Conservation (phyloP, 2,329 filamentous ascomycete species). For the Westerdykella sp. region DNA sequence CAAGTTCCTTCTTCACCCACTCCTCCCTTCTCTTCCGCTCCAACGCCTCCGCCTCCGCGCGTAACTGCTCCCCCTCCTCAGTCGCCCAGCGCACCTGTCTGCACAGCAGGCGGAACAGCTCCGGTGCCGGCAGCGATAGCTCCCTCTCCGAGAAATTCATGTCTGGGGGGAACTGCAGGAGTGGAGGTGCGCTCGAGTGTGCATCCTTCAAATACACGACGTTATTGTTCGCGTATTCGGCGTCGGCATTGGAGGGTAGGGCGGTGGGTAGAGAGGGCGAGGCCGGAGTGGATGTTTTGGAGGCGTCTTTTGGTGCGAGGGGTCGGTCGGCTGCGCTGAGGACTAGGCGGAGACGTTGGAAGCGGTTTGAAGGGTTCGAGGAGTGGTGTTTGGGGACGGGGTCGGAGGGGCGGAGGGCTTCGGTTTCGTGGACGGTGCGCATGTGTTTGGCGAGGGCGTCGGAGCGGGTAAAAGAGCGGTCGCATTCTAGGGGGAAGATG, state of each 20-base stretch:
- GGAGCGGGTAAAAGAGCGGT: conserved; percentile 90
- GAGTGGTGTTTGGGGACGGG: conserved; percentile 61
- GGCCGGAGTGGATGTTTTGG: conserved; percentile 29
- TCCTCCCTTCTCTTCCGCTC: conserved; percentile 63
- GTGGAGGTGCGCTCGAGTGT: conserved; percentile 51
- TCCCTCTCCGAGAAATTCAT: conserved; percentile 61
- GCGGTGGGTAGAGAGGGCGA: conserved; percentile 27
- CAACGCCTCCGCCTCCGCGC: conserved; percentile 58
- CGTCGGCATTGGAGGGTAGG: conserved; percentile 14
- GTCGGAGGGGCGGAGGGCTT: conserved; percentile 72
- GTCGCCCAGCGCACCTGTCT: conserved; percentile 68
- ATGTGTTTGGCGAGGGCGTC: conserved; percentile 97
- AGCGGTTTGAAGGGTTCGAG: conserved; percentile 42
- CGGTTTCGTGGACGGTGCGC: conserved; percentile 96
- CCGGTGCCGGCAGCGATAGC: conserved; percentile 58
- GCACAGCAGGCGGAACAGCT: conserved; percentile 57
- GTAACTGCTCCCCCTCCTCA: conserved; percentile 58
- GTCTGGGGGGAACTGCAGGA: conserved; percentile 50
- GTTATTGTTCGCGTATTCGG: conserved; percentile 49
- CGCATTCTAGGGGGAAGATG: conserved; percentile 65
- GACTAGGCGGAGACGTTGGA: conserved; percentile 41
- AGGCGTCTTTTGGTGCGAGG: conserved; percentile 15
- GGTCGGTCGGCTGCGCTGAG: conserved; percentile 32
- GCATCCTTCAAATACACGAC: conserved; percentile 52
- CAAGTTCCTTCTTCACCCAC: conserved; percentile 73